Conservation (phyloP, 208 protist genomes). For the Leishmania tarentolae region DNA sequence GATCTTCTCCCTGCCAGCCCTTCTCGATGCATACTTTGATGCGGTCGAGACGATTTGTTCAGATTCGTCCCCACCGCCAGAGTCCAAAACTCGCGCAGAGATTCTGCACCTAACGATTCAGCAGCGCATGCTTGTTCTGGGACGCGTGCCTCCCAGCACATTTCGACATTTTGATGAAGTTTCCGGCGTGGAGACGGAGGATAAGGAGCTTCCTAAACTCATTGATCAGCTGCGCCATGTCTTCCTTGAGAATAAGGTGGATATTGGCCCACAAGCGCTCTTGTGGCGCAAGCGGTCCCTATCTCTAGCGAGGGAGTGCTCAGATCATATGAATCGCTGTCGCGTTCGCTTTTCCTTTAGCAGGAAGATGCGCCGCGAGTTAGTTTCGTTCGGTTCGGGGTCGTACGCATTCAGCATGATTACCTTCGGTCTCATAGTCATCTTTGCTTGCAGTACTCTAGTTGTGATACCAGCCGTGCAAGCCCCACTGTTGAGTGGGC, state of each 20-base stretch:
- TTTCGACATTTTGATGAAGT: constrained; percentile 40
- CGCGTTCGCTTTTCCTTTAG: constrained; percentile 61
- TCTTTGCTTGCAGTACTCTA: constrained; percentile 51
- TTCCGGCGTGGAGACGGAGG: constrained; percentile 23
- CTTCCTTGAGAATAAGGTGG: constrained; percentile 77
- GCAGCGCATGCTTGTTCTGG: constrained; percentile 53
- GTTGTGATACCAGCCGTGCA: constrained; percentile 54
- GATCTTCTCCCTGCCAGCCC: constrained; percentile 55
- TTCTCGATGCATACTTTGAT: constrained; percentile 73
- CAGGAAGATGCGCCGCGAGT: constrained; percentile 47
- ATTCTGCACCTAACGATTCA: constrained; percentile 69
- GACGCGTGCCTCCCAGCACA: constrained; percentile 38
- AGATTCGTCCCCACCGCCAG: constrained; percentile 39
- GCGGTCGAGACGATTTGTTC: constrained; percentile 68
- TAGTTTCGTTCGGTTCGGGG: constrained; percentile 48
- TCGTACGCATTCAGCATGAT: constrained; percentile 47
- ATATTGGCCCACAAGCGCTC: constrained; percentile 66
- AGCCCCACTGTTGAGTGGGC: constrained; percentile 39
- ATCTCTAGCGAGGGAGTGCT: constrained; percentile 73
- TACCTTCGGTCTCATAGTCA: constrained; percentile 49
- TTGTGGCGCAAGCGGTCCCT: constrained; percentile 73
- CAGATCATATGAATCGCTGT: constrained; percentile 58
- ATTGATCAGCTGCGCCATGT: constrained; percentile 64
- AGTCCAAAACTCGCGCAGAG: constrained; percentile 48
- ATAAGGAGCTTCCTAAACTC: constrained; percentile 72